Conservation (phyloP, 768 basidiomycete genomes). For the Fomitopsis serialis region DNA sequence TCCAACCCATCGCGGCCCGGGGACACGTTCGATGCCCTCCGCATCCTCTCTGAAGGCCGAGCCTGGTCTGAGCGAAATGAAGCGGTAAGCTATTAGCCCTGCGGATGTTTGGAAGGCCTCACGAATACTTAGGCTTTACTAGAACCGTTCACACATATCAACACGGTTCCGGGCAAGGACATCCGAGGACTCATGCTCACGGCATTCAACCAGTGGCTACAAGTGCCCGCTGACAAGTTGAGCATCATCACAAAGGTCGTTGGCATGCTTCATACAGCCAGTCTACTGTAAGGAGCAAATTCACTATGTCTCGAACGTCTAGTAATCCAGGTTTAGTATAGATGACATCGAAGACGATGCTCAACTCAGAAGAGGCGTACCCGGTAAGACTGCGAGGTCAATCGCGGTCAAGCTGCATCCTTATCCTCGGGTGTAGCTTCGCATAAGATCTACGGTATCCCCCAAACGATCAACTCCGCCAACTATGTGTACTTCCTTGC, state of each 20-base stretch:
- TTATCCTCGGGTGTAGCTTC: constrained; percentile 46
- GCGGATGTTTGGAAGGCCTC: neutral
- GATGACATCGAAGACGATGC: constrained; percentile 95
- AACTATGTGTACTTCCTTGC: constrained; percentile 97
- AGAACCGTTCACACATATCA: constrained; percentile 85
- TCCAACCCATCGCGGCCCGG: no score
- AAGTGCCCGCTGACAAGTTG: constrained; percentile 71
- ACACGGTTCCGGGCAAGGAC: constrained; percentile 87
- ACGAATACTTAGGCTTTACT: constrained; percentile 34
- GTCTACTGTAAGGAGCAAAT: constrained; percentile 64
- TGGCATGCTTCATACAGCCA: constrained; percentile 92
- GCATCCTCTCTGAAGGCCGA: constrained; percentile 8
- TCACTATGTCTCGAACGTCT: neutral
- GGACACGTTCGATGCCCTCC: constrained; percentile 6
- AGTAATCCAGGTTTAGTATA: constrained; percentile 45
- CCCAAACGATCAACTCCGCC: constrained; percentile 95
- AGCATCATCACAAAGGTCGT: constrained; percentile 75
- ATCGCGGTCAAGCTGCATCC: neutral
- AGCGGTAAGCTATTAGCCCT: neutral
- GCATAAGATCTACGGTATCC: constrained; percentile 94
- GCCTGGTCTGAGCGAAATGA: constrained; percentile 11
- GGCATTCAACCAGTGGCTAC: constrained; percentile 91
- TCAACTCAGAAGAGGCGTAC: constrained; percentile 78
- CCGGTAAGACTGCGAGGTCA: constrained; percentile 40
- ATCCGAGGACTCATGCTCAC: constrained; percentile 83